phyloP scores from a whole-genome alignment of 2,329 filamentous ascomycete genomes.

The Xylaria sp. region DNA sequence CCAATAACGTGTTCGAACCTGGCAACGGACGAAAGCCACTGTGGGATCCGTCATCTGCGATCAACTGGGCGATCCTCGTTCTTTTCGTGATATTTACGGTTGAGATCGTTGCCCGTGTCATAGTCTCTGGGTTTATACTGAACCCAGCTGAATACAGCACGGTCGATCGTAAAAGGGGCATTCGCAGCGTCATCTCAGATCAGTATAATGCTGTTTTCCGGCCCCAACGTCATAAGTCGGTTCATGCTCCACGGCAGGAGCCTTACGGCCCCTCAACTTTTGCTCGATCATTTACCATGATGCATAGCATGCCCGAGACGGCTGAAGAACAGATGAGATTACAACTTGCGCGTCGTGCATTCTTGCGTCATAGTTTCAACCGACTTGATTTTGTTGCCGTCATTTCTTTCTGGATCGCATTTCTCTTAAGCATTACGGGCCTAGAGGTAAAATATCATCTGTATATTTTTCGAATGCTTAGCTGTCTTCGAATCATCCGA shows the following conservation, averaged over 20 bases:
- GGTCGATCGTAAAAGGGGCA: slow-evolving; percentile 79
- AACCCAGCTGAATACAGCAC: slow-evolving; percentile 95
- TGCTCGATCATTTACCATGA: slow-evolving; percentile 81
- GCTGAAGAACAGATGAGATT: slow-evolving; percentile 82
- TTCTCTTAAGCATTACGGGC: slow-evolving; percentile 75
- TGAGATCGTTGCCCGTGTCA: slow-evolving; percentile 82
- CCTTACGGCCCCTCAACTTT: slow-evolving; percentile 71
- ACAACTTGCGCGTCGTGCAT: slow-evolving; percentile 89
- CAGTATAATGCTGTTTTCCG: slow-evolving; percentile 84
- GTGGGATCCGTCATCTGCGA: slow-evolving; percentile 73
- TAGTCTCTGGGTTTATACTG: slow-evolving; percentile 92
- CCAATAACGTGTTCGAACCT: slow-evolving; percentile 73
- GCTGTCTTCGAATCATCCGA: slow-evolving; percentile 90
- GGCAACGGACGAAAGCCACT: slow-evolving; percentile 67
- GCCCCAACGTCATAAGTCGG: slow-evolving; percentile 78
- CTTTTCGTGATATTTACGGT: slow-evolving; percentile 92
- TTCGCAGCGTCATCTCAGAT: slow-evolving; percentile 78
- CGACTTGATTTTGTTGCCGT: slow-evolving; percentile 94
- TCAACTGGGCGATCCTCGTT: slow-evolving; percentile 83
- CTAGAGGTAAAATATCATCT: slow-evolving; percentile 77
- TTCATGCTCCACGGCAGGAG: slow-evolving; percentile 63
- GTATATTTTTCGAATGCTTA: slow-evolving; percentile 95
- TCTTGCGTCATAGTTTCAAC: slow-evolving; percentile 95
- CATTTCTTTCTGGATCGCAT: slow-evolving; percentile 93
- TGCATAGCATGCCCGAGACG: slow-evolving; percentile 72